A percentile compares a stretch with the other conserved stretches of the same genome.
Evolutionary conservation across 2,329 filamentous ascomycete genomes (phyloP).

Genomic region (Helminthosporium solani): DNA sequence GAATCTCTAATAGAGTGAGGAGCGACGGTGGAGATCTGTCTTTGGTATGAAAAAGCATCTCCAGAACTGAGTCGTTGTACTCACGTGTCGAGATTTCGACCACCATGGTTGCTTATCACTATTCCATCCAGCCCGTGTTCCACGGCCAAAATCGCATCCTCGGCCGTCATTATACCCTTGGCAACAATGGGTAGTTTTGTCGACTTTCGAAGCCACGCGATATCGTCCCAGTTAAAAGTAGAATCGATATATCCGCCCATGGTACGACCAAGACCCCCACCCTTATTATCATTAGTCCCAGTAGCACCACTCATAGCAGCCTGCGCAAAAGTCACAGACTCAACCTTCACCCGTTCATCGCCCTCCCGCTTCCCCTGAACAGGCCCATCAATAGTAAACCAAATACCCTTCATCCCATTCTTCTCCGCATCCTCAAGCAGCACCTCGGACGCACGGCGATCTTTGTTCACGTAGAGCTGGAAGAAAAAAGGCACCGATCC

Average conservation of each 20-base stretch:
- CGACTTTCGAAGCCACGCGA: slow-evolving; percentile 39
- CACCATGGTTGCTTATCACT: slow-evolving; percentile 53
- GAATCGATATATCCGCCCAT: slow-evolving; percentile 62
- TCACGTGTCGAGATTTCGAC: slow-evolving; percentile 47
- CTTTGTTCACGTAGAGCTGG: slow-evolving; percentile 30
- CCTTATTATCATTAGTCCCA: slow-evolving; percentile 55
- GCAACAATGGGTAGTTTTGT: slow-evolving; percentile 40
- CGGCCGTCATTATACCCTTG: slow-evolving; percentile 43
- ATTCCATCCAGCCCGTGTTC: slow-evolving; percentile 47
- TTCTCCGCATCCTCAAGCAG: slow-evolving; percentile 18
- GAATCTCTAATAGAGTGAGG: slow-evolving; percentile 63
- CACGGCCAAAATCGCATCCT: slow-evolving; percentile 43
- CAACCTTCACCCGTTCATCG: slow-evolving; percentile 34
- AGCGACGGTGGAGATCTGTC: slow-evolving; percentile 53
- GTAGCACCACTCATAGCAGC: slow-evolving; percentile 54
- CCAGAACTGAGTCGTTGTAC: neutral
- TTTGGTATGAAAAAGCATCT: neutral
- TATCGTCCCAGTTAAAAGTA: slow-evolving; percentile 51
- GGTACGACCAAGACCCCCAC: slow-evolving; percentile 57
- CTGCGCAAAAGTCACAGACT: slow-evolving; percentile 14
- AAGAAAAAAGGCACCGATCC: slow-evolving; percentile 22
- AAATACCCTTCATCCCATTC: slow-evolving; percentile 18
- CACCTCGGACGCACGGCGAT: slow-evolving; percentile 13
- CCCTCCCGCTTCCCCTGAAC: slow-evolving; percentile 28
- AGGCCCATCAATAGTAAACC: slow-evolving; percentile 26